These are phyloP conservation scores for Dryas octopetala DNA, from an alignment of 306 rosid species.

Conservation along the genomic window DNA sequence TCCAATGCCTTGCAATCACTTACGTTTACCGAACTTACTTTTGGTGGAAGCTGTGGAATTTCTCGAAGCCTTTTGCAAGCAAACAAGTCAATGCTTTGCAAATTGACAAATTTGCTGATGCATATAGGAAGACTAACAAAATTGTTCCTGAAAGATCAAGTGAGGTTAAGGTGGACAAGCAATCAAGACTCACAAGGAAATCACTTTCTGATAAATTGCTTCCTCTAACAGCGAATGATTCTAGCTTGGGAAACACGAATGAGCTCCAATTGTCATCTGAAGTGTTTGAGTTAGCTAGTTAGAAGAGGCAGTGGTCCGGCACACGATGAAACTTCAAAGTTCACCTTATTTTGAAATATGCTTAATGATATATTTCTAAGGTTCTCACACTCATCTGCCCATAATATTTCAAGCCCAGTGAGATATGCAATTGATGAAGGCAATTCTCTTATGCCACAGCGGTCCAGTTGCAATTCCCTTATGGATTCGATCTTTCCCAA, in stretches of 20 bases:
- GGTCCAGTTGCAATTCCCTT: background rate
- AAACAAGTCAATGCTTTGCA: background rate
- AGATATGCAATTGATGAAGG: background rate
- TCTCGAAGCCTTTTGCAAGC: background rate
- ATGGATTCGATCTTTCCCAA: background rate
- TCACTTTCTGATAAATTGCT: background rate
- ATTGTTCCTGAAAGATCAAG: background rate
- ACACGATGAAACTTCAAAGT: no score
- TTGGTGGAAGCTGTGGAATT: background rate
- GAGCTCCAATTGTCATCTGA: background rate
- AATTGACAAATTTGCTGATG: background rate
- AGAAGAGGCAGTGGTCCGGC: no score
- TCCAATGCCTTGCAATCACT: background rate
- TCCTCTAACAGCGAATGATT: background rate
- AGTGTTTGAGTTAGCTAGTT: background rate
- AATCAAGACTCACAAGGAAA: background rate
- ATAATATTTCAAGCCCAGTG: background rate
- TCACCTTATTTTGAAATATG: no score
- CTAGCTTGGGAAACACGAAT: background rate
- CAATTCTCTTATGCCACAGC: background rate
- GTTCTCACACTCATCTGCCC: accelerated
- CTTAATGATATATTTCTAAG: background rate
- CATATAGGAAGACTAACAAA: background rate
- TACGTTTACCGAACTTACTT: background rate
- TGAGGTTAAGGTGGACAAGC: background rate